phyloP scores from a whole-genome alignment of 2,329 filamentous ascomycete species.

The Fusarium xyrophilum region DNA sequence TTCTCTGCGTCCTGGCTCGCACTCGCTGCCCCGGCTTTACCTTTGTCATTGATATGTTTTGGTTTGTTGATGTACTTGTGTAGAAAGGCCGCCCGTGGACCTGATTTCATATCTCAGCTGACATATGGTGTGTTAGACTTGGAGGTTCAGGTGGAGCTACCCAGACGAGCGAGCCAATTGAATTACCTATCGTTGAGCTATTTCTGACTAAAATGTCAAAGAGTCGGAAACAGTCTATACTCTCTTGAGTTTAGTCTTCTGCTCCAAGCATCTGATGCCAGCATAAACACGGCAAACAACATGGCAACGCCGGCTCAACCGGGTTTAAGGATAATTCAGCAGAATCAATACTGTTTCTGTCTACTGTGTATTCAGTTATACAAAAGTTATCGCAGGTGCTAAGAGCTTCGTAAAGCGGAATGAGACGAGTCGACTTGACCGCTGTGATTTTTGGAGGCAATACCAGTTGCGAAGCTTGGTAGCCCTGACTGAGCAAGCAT shows the following conservation, averaged over 20 bases:
- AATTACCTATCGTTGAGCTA: rapidly evolving
- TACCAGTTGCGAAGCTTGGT: too few relatives aligned
- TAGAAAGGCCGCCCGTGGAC: neutral
- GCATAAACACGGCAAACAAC: neutral
- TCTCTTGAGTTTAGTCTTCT: neutral
- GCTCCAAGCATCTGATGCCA: rapidly evolving
- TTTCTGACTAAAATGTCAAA: neutral
- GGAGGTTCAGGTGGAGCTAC: neutral
- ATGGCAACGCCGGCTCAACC: neutral
- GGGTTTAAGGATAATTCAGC: neutral
- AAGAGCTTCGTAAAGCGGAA: too few relatives aligned
- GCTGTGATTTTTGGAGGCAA: too few relatives aligned
- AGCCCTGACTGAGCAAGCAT: too few relatives aligned
- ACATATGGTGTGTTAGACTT: neutral
- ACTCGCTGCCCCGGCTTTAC: neutral
- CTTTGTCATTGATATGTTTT: neutral
- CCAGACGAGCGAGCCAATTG: neutral
- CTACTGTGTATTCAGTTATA: neutral
- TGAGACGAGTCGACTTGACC: too few relatives aligned
- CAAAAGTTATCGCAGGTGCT: too few relatives aligned
- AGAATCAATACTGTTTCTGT: neutral
- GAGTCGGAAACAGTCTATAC: neutral
- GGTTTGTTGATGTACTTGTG: neutral
- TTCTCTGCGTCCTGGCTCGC: neutral
- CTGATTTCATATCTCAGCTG: neutral